Percentiles rank a stretch among this genome's conserved stretches.
These are phyloP conservation scores for Metarhizium album DNA, from an alignment of 2,329 filamentous ascomycete species.

Conservation along the genomic window DNA sequence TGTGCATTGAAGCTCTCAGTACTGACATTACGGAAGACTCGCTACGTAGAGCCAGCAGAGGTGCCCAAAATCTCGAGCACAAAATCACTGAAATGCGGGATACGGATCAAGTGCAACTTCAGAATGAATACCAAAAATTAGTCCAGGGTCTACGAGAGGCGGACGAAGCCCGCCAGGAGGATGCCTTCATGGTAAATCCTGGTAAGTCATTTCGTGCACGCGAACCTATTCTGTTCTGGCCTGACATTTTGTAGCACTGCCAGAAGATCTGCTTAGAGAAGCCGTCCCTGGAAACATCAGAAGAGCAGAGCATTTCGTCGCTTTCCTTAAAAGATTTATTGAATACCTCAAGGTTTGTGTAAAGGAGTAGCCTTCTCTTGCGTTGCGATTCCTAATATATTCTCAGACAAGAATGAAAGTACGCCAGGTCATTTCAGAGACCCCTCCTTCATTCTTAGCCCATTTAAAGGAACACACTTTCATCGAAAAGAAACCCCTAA, in stretches of 20 bases:
- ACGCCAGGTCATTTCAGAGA: conserved; percentile 93
- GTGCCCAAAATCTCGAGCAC: conserved; percentile 80
- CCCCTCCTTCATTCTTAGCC: conserved; percentile 81
- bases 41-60: conserved; percentile 77
- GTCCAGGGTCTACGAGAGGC: conserved; percentile 84
- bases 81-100: conserved; percentile 92
- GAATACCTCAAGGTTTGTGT: conserved; percentile 70
- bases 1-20: conserved; percentile 94
- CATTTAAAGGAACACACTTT: conserved; percentile 94
- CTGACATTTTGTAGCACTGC: conserved; percentile 48
- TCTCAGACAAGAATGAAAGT: conserved; percentile 89
- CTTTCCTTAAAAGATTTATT: conserved; percentile 91
- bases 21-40: conserved; percentile 97
- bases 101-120: conserved; percentile 88
- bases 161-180: conserved; percentile 82
- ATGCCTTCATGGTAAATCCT: conserved; percentile 95
- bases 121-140: conserved; percentile 90
- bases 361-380: not conserved
- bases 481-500: conserved; percentile 89
- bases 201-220: conserved; percentile 21
- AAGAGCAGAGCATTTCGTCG: conserved; percentile 88
- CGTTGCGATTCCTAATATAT: not conserved
- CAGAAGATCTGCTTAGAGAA: conserved; percentile 89
- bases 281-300: conserved; percentile 94
- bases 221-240: not conserved